These are phyloP conservation scores for Zalaria sp. DNA, from an alignment of 2,329 filamentous ascomycete genomes.

Conservation along the genomic window DNA sequence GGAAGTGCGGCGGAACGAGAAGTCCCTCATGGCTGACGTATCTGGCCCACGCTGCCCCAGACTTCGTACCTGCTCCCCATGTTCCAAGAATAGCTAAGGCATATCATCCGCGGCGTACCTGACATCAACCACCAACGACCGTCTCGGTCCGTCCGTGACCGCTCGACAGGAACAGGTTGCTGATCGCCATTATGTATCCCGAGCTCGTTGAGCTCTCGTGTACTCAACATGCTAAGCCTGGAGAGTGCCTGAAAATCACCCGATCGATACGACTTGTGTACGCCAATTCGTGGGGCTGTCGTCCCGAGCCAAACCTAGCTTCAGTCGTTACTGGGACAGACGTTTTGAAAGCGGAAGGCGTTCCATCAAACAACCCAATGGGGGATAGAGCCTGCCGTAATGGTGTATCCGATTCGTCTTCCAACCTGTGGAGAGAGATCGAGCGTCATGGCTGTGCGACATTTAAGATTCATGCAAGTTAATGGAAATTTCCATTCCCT, in stretches of 20 bases:
- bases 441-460: too few species aligned
- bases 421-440: too few species aligned
- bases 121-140: background rate
- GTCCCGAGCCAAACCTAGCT: too few species aligned
- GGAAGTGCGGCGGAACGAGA: background rate
- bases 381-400: too few species aligned
- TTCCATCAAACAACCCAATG: too few species aligned
- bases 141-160: constrained; percentile 1
- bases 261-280: too few species aligned
- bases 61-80: constrained; percentile 3
- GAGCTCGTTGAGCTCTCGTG: background rate
- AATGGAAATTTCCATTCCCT: background rate
- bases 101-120: constrained; percentile 1
- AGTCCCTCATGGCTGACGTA: constrained; percentile 1
- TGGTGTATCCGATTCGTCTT: too few species aligned
- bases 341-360: too few species aligned
- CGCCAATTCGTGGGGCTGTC: too few species aligned
- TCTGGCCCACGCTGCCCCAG: constrained; percentile 1
- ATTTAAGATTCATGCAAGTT: too few species aligned
- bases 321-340: too few species aligned
- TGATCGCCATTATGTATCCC: background rate
- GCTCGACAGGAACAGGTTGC: constrained; percentile 3
- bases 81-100: constrained; percentile 1
- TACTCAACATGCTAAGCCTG: background rate
- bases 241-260: constrained; percentile 1